A percentile compares a stretch with the other conserved stretches of the same genome.
phyloP scores from a whole-genome alignment of 495 filamentous ascomycete genomes.

The Thermochaetoides thermophila region DNA sequence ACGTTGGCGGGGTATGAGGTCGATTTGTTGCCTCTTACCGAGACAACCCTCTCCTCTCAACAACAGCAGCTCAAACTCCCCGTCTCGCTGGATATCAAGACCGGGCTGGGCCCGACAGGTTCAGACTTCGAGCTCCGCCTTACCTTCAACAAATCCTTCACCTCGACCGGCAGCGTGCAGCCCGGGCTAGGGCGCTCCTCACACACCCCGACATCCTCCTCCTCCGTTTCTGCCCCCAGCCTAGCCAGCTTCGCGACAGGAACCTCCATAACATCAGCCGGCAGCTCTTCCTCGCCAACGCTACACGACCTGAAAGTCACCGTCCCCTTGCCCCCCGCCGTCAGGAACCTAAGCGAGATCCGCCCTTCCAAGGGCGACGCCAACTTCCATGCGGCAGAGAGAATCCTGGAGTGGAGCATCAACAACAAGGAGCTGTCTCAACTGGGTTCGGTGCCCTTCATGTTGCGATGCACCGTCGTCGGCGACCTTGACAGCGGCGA shows the following conservation, averaged over 20 bases:
- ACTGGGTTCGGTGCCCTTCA: constrained; percentile 47
- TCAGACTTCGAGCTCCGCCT: constrained; percentile 84
- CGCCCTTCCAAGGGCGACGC: constrained; percentile 75
- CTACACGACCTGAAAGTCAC: constrained; percentile 72
- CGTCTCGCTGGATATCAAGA: constrained; percentile 66
- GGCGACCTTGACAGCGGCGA: too few relatives aligned
- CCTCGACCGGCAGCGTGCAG: constrained; percentile 23
- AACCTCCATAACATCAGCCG: too few relatives aligned
- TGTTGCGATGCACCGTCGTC: constrained; percentile 62
- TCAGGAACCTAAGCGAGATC: constrained; percentile 79
- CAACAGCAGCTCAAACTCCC: constrained; percentile 63
- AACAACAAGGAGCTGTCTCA: constrained; percentile 47
- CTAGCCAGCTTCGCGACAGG: constrained; percentile 28
- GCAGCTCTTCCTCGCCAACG: constrained; percentile 39
- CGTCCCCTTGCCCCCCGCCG: constrained; percentile 63
- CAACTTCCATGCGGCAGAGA: constrained; percentile 55
- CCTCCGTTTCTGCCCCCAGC: constrained; percentile 32
- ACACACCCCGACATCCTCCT: neutral
- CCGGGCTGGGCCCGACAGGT: constrained; percentile 53
- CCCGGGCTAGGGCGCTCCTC: too few relatives aligned
- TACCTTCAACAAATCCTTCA: constrained; percentile 49
- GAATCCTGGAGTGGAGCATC: constrained; percentile 70
- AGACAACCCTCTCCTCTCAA: too few relatives aligned
- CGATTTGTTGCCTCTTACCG: constrained; percentile 51
- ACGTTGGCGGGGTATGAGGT: constrained; percentile 90